phyloP scores from a whole-genome alignment of 306 rosid genomes.

The Cicer cuneatum region DNA sequence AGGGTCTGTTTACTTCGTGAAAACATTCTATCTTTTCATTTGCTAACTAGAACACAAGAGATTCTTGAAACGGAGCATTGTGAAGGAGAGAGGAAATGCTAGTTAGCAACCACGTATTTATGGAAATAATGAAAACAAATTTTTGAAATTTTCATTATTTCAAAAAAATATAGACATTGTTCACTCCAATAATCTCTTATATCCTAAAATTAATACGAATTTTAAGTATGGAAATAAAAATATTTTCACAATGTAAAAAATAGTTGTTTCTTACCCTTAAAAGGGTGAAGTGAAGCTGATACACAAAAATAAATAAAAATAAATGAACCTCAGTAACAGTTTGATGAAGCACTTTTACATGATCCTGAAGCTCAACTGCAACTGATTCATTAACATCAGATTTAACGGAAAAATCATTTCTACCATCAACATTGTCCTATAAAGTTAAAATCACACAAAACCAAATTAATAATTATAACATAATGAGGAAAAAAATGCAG shows the following conservation, averaged over 20 bases:
- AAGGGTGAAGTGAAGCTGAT: neutral
- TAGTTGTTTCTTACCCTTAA: neutral
- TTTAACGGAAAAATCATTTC: constrained; percentile 10
- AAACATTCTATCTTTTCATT: no score
- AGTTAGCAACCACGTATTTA: no score
- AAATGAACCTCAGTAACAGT: constrained; percentile 1
- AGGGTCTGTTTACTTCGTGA: no score
- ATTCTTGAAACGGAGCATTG: no score
- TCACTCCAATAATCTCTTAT: no score
- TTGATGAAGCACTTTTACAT: constrained; percentile 1
- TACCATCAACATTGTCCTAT: constrained; percentile 23
- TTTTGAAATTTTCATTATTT: no score
- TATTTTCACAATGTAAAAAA: neutral
- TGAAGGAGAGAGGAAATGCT: no score
- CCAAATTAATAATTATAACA: neutral
- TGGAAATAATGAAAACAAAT: no score
- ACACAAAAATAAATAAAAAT: neutral
- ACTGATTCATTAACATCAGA: neutral
- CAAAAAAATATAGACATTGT: no score
- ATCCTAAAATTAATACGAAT: no score
- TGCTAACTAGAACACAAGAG: no score
- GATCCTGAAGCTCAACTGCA: constrained; percentile 7
- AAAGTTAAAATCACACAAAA: neutral
- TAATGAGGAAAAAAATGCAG: neutral
- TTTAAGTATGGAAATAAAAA: no score